Conservation (phyloP, 2,329 filamentous ascomycete genomes). For the Chaetomium globosum region DNA sequence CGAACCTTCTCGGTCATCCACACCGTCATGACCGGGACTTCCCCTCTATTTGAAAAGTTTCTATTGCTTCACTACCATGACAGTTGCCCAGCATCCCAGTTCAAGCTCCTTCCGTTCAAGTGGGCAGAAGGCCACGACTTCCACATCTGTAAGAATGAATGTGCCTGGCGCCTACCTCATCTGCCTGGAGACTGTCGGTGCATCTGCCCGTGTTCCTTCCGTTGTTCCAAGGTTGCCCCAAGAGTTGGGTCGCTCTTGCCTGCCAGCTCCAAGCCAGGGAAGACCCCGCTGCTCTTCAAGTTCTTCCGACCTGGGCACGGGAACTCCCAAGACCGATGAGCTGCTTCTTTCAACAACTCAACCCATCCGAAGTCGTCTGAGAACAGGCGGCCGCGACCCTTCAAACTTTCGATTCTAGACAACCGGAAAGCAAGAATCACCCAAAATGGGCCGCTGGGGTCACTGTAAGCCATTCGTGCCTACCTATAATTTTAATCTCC, state of each 20-base stretch:
- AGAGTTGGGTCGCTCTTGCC: background rate
- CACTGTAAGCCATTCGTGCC: background rate
- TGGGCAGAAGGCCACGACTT: too few species aligned
- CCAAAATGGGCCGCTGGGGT: slow-evolving; percentile 5
- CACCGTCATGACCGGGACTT: background rate
- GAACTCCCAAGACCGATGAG: background rate
- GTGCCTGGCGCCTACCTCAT: background rate
- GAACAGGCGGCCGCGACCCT: background rate
- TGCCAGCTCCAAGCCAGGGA: background rate
- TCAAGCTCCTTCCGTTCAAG: too few species aligned
- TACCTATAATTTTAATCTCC: background rate
- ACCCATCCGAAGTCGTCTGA: background rate
- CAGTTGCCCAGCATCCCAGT: background rate
- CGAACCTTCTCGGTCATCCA: background rate
- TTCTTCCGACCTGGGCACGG: background rate
- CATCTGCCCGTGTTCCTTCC: background rate
- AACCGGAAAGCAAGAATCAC: background rate
- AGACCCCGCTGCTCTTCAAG: background rate
- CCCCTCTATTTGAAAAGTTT: background rate
- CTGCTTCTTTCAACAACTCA: background rate
- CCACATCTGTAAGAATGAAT: too few species aligned
- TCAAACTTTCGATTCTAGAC: background rate
- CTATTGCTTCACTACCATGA: background rate
- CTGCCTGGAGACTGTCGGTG: background rate
- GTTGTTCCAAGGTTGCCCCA: background rate